Evolutionary conservation across 768 basidiomycete species (phyloP), one percentile per base, ranked within the genome.

Genomic region (Pleurotus djamor): DNA sequence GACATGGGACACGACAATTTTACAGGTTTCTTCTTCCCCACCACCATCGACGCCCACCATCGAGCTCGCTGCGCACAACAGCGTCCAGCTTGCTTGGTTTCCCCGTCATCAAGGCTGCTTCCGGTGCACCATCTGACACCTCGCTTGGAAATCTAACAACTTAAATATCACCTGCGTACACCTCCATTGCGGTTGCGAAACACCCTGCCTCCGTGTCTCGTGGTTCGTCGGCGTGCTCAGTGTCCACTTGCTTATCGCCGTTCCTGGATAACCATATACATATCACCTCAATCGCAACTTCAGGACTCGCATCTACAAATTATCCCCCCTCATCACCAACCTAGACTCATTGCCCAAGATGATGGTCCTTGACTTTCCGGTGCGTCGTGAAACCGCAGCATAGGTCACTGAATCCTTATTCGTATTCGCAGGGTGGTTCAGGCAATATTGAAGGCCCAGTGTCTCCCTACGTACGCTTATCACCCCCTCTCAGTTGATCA

Each of bases 391-490:
- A 52, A 2, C 45, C 45, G 7, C 45, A 17, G 13, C 45, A 17
- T 47, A 12, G 7, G 45, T 3, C 35, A 48, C 28, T 9, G n/a
- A n/a, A 13, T 32, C 12, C 10, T 48, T 5, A 33, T 21, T 17
- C 8, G 33, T 37, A n/a, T 43, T n/a, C 44, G 13, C 41, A 70
- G 68, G 60, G 61, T 52, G 58, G 60, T 43, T 61, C 62, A 21
- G 68, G 67, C n/a, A 59, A 65, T 35, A 59, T 52, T 8, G 68
- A 69, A 51, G 69, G 67, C 14, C 71, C 71, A 38, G 44, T 64
- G 17, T 43, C 64, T 49, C 59, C 61, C 10, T 68, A 72, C 56
- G 71, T 71, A 59, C 32, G 67, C 52, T 47, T 59, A 36, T 49
- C 13, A 5, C 54, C 48, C 2, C 34, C 35, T 48, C 4, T 7